Base-by-base conservation (phyloP, 805 yeast genomes). In the Starmerella stellata region DNA sequence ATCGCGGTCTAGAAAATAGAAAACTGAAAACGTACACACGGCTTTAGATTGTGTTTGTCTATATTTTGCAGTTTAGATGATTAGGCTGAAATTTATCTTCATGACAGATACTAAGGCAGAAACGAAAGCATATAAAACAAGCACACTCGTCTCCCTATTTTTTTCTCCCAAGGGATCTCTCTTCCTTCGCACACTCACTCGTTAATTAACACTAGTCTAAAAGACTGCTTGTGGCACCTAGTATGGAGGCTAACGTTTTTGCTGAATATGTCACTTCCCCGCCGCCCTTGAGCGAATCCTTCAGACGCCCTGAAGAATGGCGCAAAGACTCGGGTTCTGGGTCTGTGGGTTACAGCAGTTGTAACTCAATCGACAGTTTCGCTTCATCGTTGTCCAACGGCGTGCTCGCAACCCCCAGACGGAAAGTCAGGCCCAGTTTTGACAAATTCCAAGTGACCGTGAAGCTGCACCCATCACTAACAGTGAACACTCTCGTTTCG, bases 401-500 rank as follows among this genome's bases (percentile, higher is more conserved):
- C 11, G 7, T 11, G 11, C 11, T 11, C 9, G 7, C 25, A 11
- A 7, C 25, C 9, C 25, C 7, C 25, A 7, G 25, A 7, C 7
- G 5, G 15, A n/a, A 13, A 20, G 20, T 8, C 16, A 27, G 13
- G 17, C 30, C 24, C 24, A 19, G 34, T 21, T 21, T 18, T 8
- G 19, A 28, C 16, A 36, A 16, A 34, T 27, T 11, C 27, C 18
- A 36, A 15, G 21, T 4, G 39, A 41, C 38, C 18, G 35, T 18
- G 19, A 15, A 14, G 39, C 28, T 37, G 41, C 44, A 8, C n/a
- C 13, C 2, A 11, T n/a, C 2, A 39, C 41, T 42, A 25, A 32
- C 30, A 7, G 38, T 44, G 5, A 15, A 17, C 9, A 43, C 43
- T 1, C 15, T 27, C 2, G 27, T n/a, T n/a, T 37, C 38, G 4